A percentile compares a stretch with the other conserved stretches of the same genome.
phyloP scores from a whole-genome alignment of 306 rosid genomes.

The Sechiopsis laciniata region DNA sequence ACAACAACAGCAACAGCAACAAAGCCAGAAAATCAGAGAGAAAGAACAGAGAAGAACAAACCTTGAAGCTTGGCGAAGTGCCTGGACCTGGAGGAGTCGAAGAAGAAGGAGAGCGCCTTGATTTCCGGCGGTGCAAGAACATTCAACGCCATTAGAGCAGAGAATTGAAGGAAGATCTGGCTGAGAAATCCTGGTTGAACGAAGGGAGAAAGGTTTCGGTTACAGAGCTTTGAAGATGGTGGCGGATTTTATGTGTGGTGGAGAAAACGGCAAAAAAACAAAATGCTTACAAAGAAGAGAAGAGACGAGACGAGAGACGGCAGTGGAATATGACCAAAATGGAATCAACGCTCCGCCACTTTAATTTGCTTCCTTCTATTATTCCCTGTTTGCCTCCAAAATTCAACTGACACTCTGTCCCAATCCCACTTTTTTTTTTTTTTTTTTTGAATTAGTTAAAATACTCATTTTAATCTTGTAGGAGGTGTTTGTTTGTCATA shows the following conservation, averaged over 20 bases:
- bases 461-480: no score
- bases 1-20: background rate
- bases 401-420: background rate
- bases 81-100: conserved; percentile 53
- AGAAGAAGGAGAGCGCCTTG: conserved; percentile 58
- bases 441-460: no score
- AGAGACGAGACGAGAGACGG: no score
- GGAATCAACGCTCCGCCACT: conserved; percentile 18
- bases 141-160: conserved; percentile 60
- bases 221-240: background rate
- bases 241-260: conserved; percentile 12
- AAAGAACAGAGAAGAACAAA: conserved; percentile 13
- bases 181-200: background rate
- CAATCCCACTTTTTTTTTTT: no score
- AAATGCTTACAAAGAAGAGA: background rate
- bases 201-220: no score
- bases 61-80: conserved; percentile 59
- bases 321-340: no score
- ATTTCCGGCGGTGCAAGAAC: conserved; percentile 65
- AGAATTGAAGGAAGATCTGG: background rate
- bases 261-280: background rate
- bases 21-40: conserved; percentile 13
- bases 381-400: conserved; percentile 5
- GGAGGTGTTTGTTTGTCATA: no score
- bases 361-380: background rate